Evolutionary conservation across 441 rosid species (phyloP), one percentile per base, ranked within the genome.

Genomic region (Eutrema salsugineum): DNA sequence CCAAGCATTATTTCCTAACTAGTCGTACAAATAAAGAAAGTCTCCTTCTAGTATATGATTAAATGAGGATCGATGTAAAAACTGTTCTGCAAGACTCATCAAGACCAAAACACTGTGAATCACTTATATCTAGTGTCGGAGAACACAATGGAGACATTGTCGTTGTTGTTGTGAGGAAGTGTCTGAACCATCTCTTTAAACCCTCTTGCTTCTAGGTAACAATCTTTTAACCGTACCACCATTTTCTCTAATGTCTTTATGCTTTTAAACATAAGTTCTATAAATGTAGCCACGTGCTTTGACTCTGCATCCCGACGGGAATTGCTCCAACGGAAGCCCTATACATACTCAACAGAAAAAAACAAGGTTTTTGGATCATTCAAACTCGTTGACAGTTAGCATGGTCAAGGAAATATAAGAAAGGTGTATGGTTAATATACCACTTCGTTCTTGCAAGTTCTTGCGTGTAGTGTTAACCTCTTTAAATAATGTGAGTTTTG

Each of bases 401-500:
- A 19, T 8, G 28, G 51, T 4, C 11, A 47, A 17, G 27, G 11
- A 47, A 9, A 19, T n/a, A n/a, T n/a, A n/a, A n/a, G 38, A 36
- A 24, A 11, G 30, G 11, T 9, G 33, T 1, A 32, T n/a, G 43
- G 8, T 57, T n/a, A 11, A 19, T 19, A 22, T 49, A 58, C 63
- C 47, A 6, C 7, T 20, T 38, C 12, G 5, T 0, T 6, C 11
- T 10, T 42, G 50, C 6, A 5, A 15, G 0, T 1, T 12, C 16
- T 6, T 63, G n/a, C 0, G 19, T 2, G 38, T 33, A 68, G 1
- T 19, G 6, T 47, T 19, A 64, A 19, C 57, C 5, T 64, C 46
- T 64, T 9, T 33, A 48, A 14, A 35, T 3, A 14, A 47, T 57
- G 68, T 33, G 68, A 48, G 57, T 47, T 64, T 64, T 46, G 68